Evolutionary conservation across 805 yeast genomes (phyloP).

Genomic region (Candida dajiaensis): DNA sequence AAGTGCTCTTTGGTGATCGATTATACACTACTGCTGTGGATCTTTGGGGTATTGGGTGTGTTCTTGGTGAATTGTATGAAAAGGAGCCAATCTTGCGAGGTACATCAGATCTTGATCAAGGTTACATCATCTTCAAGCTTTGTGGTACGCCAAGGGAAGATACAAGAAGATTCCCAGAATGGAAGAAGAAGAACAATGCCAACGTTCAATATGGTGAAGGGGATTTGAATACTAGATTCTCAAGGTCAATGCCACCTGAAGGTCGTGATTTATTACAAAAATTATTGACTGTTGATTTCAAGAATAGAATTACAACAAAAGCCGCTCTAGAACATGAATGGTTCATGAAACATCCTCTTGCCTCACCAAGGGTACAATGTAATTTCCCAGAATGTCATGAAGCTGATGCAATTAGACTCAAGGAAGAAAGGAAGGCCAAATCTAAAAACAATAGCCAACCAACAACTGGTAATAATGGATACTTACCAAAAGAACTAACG

Average conservation of each 20-base stretch:
- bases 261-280: conserved; percentile 53
- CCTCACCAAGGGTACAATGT: conserved; percentile 38
- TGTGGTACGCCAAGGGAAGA: conserved; percentile 68
- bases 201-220: conserved; percentile 30
- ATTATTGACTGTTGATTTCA: conserved; percentile 66
- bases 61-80: conserved; percentile 84
- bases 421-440: conserved; percentile 28
- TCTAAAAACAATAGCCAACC: not conserved
- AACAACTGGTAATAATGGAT: not conserved
- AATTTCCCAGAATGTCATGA: conserved; percentile 83
- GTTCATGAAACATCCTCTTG: conserved; percentile 63
- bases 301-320: conserved; percentile 66
- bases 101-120: conserved; percentile 80
- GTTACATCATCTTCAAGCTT: conserved; percentile 69
- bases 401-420: conserved; percentile 61
- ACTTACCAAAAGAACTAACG: not conserved
- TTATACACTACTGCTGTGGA: conserved; percentile 92
- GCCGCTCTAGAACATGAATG: conserved; percentile 70
- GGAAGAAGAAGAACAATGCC: conserved; percentile 7
- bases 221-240: conserved; percentile 41
- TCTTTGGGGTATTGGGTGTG: conserved; percentile 97
- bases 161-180: conserved; percentile 31
- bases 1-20: conserved; percentile 78
- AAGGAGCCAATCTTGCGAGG: conserved; percentile 84
- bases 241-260: conserved; percentile 28